Base-by-base conservation (phyloP, 2,329 filamentous ascomycete species). In the Cucurbitaria berberidis region DNA sequence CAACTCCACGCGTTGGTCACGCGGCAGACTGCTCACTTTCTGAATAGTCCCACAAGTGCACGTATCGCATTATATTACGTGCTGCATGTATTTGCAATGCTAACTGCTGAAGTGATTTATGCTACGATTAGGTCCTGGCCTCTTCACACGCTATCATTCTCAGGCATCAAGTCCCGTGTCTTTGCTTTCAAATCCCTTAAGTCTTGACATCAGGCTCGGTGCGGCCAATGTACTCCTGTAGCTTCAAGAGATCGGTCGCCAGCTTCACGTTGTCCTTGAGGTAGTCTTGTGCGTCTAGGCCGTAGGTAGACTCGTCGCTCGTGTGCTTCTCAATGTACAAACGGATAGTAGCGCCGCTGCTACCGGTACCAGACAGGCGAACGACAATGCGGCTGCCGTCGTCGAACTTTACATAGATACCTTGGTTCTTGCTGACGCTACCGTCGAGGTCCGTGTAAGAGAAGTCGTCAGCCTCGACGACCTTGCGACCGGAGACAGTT, bases 361-460 rank as follows among this genome's bases (percentile, higher is more conserved):
- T 96, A 62, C 95, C 95, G 18, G 95, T 99, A 45, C 95, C 95
- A 1, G 93, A 98, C 55, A 99, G 83, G 68, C 95, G 90, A 53
- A 98, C 92, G 46, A 99, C 92, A 56, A 98, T 93, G 64, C 95
- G 89, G 80, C 91, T 96, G 59, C 93, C 93, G 53, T 96, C 93
- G 49, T 92, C 91, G 78, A 98, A 98, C 77, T 90, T 90, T 75
- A 93, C 90, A 74, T 90, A 99, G 66, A 99, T 87, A 62, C 95
- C 95, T 81, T 99, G 95, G 82, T 97, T 96, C 74, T 92, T 91
- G 71, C 91, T 89, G 48, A 98, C 91, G 62, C 91, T 96, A 57
- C 93, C 95, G 71, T 99, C 95, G n/a, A 99, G 87, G 73, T 99
- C 95, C 8, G 91, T 98, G 84, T 99, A 99, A 27, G 91, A 91